Percentiles rank a stretch among this genome's conserved stretches.
Conservation (phyloP, 1,284 basidiomycete species). For the Moesziomyces sp. region DNA sequence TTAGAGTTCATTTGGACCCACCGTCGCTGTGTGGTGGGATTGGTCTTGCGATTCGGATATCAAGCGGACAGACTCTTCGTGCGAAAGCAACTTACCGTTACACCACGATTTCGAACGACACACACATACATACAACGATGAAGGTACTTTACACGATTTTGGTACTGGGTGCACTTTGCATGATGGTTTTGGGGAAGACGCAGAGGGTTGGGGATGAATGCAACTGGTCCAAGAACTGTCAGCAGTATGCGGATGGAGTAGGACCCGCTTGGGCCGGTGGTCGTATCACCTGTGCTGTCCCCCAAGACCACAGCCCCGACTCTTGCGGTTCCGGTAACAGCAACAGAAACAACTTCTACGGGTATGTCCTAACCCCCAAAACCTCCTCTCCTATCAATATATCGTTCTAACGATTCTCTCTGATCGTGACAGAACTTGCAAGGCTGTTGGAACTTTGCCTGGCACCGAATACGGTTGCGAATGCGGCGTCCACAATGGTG, state of each 20-base stretch:
- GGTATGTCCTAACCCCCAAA: slow-evolving; percentile 12
- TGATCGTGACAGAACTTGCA: slow-evolving; percentile 14
- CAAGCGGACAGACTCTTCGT: too few relatives aligned
- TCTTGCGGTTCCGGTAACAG: slow-evolving; percentile 10
- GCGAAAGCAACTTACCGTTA: too few relatives aligned
- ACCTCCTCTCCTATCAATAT: neutral
- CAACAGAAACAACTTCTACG: slow-evolving; percentile 14
- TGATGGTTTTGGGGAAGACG: neutral
- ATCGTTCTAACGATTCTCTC: neutral
- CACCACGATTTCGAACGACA: neutral
- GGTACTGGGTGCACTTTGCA: neutral
- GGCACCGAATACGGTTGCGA: slow-evolving; percentile 33
- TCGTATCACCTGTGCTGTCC: slow-evolving; percentile 32
- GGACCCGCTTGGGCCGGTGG: slow-evolving; percentile 15
- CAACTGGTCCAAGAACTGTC: slow-evolving; percentile 26
- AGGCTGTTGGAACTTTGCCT: slow-evolving; percentile 21
- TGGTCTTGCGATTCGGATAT: too few relatives aligned
- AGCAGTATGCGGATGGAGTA: slow-evolving; percentile 7
- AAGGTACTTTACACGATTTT: neutral
- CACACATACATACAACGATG: neutral
- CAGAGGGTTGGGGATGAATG: slow-evolving; percentile 28
- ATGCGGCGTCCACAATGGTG: slow-evolving; percentile 30
- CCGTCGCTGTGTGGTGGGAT: too few relatives aligned
- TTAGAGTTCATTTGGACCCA: too few relatives aligned
- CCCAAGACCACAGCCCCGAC: slow-evolving; percentile 6